These are phyloP conservation scores for Dictyostelium firmibasis DNA, from an alignment of 78 protist genomes.

Conservation along the genomic window DNA sequence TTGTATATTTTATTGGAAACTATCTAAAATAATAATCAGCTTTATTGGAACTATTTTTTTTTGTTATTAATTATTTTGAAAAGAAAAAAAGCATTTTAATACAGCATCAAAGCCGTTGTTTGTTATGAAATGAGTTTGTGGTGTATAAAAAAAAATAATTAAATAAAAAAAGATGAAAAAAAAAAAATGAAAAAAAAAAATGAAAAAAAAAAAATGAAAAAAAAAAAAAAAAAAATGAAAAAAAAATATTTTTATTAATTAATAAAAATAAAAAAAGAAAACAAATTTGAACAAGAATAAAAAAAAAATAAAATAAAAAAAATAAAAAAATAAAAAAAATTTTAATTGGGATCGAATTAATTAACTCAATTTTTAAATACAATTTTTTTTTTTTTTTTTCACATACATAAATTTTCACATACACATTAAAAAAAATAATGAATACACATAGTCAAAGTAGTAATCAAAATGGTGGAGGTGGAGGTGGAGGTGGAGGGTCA, in stretches of 20 bases:
- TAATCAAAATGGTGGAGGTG: neutral
- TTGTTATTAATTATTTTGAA: no score
- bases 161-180: neutral
- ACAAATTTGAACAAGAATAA: neutral
- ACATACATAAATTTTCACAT: neutral
- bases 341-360: neutral
- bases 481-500: neutral
- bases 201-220: neutral
- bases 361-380: no score
- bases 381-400: no score
- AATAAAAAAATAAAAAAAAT: neutral
- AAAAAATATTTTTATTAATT: neutral
- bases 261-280: neutral
- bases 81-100: neutral
- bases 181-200: neutral
- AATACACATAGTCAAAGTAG: neutral
- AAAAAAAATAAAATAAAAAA: neutral
- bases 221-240: neutral
- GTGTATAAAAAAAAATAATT: neutral
- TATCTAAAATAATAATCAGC: no score
- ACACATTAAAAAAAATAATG: neutral
- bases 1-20: no score
- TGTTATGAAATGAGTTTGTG: neutral
- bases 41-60: neutral
- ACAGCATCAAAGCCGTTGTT: neutral